Percentiles rank a stretch among this genome's conserved stretches.
These are phyloP conservation scores for Syzygium aromaticum DNA, from an alignment of 345 rosid species.

Conservation along the genomic window DNA sequence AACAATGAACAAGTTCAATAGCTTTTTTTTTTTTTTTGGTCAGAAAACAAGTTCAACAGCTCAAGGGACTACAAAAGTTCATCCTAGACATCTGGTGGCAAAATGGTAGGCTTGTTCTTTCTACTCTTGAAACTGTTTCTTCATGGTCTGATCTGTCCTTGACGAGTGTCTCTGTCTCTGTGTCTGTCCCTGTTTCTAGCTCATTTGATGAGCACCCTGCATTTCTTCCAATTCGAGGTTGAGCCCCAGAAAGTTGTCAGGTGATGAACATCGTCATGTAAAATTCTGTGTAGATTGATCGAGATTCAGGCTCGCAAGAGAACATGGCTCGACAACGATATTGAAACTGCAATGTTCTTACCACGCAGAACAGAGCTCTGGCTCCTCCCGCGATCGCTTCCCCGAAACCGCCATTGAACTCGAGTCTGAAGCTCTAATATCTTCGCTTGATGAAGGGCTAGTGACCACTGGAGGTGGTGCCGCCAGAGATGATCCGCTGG, in stretches of 20 bases:
- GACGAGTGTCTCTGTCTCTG: neutral
- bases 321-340: neutral
- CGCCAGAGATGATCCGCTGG: constrained; percentile 6
- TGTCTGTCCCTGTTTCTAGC: neutral
- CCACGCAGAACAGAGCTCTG: neutral
- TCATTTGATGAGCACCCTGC: neutral
- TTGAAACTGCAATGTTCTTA: neutral
- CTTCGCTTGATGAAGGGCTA: constrained; percentile 17
- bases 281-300: neutral
- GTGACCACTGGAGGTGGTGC: constrained; percentile 4
- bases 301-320: neutral
- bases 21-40: neutral
- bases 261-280: neutral
- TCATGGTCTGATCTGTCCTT: neutral
- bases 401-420: neutral
- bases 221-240: neutral
- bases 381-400: neutral
- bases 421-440: neutral
- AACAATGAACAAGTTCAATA: neutral
- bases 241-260: neutral
- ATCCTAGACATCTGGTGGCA: neutral
- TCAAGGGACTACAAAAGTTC: neutral
- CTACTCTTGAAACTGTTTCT: neutral
- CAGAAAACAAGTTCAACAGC: neutral
- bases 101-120: neutral